These are phyloP conservation scores for Aspergillus kassunensis DNA, from an alignment of 495 filamentous ascomycete species.

Conservation along the genomic window DNA sequence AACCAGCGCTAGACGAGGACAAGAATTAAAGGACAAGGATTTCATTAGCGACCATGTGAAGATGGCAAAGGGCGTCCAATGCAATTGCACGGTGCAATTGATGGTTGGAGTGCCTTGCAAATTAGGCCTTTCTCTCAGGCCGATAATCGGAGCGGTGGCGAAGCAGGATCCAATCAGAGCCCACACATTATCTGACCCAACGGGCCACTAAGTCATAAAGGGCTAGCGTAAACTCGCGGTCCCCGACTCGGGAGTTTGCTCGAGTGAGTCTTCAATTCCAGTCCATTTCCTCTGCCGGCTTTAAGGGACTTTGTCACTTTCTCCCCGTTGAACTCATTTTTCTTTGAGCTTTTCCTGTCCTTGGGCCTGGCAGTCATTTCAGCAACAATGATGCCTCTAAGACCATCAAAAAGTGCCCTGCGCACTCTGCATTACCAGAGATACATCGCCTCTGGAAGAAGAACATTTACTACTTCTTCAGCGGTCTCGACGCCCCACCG, in stretches of 20 bases:
- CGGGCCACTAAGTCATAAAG: conserved; percentile 12
- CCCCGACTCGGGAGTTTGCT: conserved; percentile 5
- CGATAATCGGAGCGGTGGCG: conserved; percentile 35
- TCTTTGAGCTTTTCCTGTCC: conserved; percentile 21
- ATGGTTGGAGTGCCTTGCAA: not conserved
- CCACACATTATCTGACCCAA: conserved; percentile 27
- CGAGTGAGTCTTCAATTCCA: conserved; percentile 11
- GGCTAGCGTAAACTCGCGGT: not conserved
- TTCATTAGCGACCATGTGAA: not conserved
- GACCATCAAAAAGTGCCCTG: conserved; percentile 46
- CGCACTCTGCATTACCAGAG: conserved; percentile 43
- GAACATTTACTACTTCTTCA: conserved; percentile 40
- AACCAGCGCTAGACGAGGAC: not conserved
- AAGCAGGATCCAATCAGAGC: conserved; percentile 24
- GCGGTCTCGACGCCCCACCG: conserved; percentile 45
- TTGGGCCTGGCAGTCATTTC: conserved; percentile 35
- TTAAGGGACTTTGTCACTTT: conserved; percentile 17
- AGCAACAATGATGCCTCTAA: conserved; percentile 45
- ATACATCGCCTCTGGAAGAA: conserved; percentile 34
- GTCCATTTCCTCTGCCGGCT: conserved; percentile 18
- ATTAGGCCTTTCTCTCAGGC: conserved; percentile 7
- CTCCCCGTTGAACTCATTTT: conserved; percentile 18
- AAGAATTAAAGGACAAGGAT: too few species aligned
- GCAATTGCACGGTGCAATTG: not conserved
- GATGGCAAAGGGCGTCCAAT: not conserved